Evolutionary conservation across 345 rosid genomes (phyloP), one percentile per base, ranked within the genome.

Genomic region (Rubroshorea leprosula): DNA sequence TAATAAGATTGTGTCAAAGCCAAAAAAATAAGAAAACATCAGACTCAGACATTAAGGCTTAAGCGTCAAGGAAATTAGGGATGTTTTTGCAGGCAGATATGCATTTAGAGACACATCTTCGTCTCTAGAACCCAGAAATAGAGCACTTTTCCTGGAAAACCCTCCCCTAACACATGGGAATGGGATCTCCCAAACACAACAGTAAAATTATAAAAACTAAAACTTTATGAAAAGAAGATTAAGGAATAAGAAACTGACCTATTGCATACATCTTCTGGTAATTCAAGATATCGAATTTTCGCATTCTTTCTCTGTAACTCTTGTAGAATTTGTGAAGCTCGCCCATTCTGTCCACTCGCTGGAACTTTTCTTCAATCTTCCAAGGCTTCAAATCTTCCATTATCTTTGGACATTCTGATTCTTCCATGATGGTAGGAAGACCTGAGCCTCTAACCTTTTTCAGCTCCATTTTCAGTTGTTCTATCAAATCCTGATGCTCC

Each of bases 401-500:
- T 47, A 89, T 76, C 35, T 78, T 82, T 0, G 96, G 95, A 24
- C 72, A 79, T 58, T 86, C 94, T 3, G 79, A 85, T 22, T 89
- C 94, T 64, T 93, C 99, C 2, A 56, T 65, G 22, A 87, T 85
- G 17, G 97, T 93, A 7, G 90, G 84, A 51, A 93, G 80, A 44
- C 94, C 88, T 5, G 82, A 82, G 12, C 90, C 90, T 75, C 71
- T 89, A 5, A 76, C 96, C 70, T 83, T 93, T 68, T 82, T 87
- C 70, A 93, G 70, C 76, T 93, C 99, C 90, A 83, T 80, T 70
- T 81, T 75, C 5, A 93, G 83, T 64, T 89, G 99, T 52, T 93
- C 99, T 65, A 93, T 79, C 71, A 93, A 70, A 39, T 93, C 91
- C 51, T 93, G 99, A 69, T 89, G 99, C 66, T 89, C 99, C 97